Evolutionary conservation across 768 basidiomycete genomes (phyloP), one percentile per base, ranked within the genome.

Genomic region (Pleurotus platypus): DNA sequence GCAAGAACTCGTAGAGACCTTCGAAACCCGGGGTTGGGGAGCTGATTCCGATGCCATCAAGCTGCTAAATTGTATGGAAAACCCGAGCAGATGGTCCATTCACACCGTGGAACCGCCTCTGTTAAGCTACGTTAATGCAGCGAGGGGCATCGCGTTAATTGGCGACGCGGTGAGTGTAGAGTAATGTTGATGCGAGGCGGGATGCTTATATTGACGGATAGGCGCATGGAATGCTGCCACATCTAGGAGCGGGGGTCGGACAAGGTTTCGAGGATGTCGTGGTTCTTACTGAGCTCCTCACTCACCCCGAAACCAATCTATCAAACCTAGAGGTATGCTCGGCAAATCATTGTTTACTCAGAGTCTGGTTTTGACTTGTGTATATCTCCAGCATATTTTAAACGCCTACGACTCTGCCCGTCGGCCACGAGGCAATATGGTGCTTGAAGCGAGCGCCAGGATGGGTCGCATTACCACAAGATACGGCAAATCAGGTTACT

Each of bases 201-300:
- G 9, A 11, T 35, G 11, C 30, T 49, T n/a, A 35, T 55, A 45
- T 40, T 45, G n/a, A 7, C 11, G 61, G 56, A 20, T n/a, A 78
- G 78, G 83, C 83, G 7, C 84, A 85, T 61, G 81, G 70, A 0
- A 84, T 84, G 83, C 61, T 76, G 35, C 83, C 85, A 0, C 82
- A 85, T 65, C 68, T 85, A 8, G 83, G 82, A 2, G 75, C 82
- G 0, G 84, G 84, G 1, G 81, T 79, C 6, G 80, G 83, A 6
- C 84, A 85, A 67, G 84, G 81, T 1, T 73, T 85, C 26, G 84
- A 85, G 61, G 84, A 85, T 58, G 78, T 75, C 0, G 75, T 76
- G 46, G 64, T 79, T 4, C 66, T 86, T 3, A 75, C 73, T 39
- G 69, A 72, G 9, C 67, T 85, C 12, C 75, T 85, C 13, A 62